These are phyloP conservation scores for Malbranchea zuffiana DNA, from an alignment of 2,329 filamentous ascomycete genomes.

Conservation along the genomic window DNA sequence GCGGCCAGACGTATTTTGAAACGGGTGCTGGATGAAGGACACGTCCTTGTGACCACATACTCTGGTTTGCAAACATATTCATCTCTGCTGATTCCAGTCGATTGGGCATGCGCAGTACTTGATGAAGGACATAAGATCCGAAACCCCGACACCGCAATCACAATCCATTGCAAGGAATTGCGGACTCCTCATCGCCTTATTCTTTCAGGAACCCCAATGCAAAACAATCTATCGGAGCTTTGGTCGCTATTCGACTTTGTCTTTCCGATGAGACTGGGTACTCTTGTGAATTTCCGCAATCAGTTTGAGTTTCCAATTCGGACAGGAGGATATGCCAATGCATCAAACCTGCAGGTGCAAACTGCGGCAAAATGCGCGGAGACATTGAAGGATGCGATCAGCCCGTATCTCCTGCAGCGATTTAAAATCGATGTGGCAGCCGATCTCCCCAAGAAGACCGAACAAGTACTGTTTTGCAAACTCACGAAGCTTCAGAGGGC, in stretches of 20 bases:
- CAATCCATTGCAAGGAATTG: constrained; percentile 88
- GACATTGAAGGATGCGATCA: constrained; percentile 85
- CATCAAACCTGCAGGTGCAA: constrained; percentile 85
- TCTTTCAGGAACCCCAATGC: constrained; percentile 90
- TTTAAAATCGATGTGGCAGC: constrained; percentile 89
- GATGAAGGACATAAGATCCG: constrained; percentile 98
- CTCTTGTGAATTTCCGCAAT: constrained; percentile 76
- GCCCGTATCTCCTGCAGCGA: constrained; percentile 81
- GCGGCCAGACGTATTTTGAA: constrained; percentile 72
- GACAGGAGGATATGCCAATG: constrained; percentile 88
- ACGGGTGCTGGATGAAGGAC: constrained; percentile 69
- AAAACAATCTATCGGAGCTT: constrained; percentile 88
- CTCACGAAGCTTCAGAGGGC: constrained; percentile 67
- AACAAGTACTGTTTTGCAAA: constrained; percentile 93
- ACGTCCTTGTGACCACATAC: constrained; percentile 92
- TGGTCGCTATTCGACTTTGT: constrained; percentile 98
- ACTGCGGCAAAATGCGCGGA: constrained; percentile 91
- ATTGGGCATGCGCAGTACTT: constrained; percentile 89
- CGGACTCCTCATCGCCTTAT: constrained; percentile 85
- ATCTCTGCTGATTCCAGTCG: constrained; percentile 64
- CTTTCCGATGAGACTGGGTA: constrained; percentile 89
- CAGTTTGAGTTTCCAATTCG: constrained; percentile 92
- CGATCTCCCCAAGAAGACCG: constrained; percentile 88
- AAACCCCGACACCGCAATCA: constrained; percentile 90
- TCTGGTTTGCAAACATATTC: constrained; percentile 89